Conservation (phyloP, 352 stramenopile species). For the Pythium chondricola region DNA sequence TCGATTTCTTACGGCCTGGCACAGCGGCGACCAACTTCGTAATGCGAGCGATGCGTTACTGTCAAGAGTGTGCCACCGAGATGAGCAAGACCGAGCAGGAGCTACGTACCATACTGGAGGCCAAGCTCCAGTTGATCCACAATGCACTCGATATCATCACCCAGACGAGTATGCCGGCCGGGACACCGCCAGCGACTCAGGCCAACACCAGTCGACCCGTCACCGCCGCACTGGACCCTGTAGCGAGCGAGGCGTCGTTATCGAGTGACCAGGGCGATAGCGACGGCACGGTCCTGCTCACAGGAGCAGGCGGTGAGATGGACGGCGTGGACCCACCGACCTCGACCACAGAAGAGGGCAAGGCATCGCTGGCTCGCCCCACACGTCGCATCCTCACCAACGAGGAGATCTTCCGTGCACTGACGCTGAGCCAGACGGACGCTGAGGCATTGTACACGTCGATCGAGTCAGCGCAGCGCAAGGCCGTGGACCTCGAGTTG, state of each 20-base stretch:
- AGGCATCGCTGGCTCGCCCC: constrained; percentile 1
- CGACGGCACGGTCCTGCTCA: neutral
- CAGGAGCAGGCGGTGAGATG: constrained; percentile 8
- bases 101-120: constrained; percentile 45
- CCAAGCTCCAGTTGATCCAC: constrained; percentile 56
- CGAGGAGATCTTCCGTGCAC: constrained; percentile 38
- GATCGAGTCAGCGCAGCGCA: constrained; percentile 55
- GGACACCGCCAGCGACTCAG: constrained; percentile 7
- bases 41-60: constrained; percentile 50
- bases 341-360: no score
- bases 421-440: constrained; percentile 59
- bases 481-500: constrained; percentile 48
- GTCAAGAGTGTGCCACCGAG: constrained; percentile 66
- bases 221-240: neutral
- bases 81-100: constrained; percentile 68
- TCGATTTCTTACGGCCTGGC: constrained; percentile 10
- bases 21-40: constrained; percentile 3
- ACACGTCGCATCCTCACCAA: constrained; percentile 19
- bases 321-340: constrained; percentile 18
- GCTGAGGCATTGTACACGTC: constrained; percentile 72
- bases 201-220: constrained; percentile 6
- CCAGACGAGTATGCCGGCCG: constrained; percentile 6
- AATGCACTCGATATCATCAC: constrained; percentile 36
- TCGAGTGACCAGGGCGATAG: neutral
- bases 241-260: neutral